A percentile compares a stretch with the other conserved stretches of the same genome.
Conservation (phyloP, 495 filamentous ascomycete species). For the Echria macrotheca region DNA sequence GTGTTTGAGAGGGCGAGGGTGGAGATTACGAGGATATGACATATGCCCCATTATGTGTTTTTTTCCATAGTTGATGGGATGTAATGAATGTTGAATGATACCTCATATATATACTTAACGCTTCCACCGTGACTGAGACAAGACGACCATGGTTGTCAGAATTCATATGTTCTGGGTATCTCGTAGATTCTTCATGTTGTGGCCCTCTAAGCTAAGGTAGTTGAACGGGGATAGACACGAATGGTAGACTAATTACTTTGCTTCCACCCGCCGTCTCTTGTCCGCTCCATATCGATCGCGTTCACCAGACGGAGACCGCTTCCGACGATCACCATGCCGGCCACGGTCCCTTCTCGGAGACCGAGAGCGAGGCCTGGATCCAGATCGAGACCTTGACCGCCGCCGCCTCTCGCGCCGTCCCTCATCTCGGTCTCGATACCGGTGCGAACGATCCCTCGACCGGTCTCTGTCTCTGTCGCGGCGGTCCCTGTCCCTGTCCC, state of each 20-base stretch:
- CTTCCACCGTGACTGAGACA: no score
- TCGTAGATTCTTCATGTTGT: no score
- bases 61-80: no score
- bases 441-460: constrained; percentile 17
- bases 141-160: no score
- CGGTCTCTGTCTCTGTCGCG: constrained; percentile 20
- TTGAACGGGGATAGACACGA: no score
- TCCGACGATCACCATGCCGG: constrained; percentile 51
- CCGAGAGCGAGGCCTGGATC: constrained; percentile 13
- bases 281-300: constrained; percentile 53
- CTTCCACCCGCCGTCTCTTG: constrained; percentile 62
- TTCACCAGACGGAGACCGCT: constrained; percentile 60
- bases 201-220: no score
- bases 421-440: neutral
- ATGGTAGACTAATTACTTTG: no score
- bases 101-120: no score
- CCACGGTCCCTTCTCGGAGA: constrained; percentile 18
- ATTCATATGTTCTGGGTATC: no score
- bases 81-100: no score
- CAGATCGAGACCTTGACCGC: constrained; percentile 20
- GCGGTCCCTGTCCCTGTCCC: constrained; percentile 15
- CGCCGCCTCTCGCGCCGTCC: constrained; percentile 21
- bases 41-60: no score
- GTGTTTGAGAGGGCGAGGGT: constrained; percentile 79
- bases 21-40: constrained; percentile 72